These are phyloP conservation scores for Nitzschia inconspicua DNA, from an alignment of 108 stramenopile genomes.

Conservation along the genomic window DNA sequence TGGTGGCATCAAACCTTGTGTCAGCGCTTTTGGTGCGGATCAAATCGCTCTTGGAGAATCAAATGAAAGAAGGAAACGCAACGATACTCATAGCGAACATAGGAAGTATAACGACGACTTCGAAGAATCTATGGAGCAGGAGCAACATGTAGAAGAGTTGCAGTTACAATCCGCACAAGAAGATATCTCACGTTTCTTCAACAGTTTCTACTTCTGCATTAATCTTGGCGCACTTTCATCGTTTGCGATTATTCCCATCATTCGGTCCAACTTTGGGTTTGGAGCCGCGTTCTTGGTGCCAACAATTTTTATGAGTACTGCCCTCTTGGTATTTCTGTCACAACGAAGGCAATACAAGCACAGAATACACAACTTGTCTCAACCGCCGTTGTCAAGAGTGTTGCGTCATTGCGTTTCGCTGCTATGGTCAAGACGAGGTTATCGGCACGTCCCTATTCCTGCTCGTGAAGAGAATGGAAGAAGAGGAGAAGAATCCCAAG, in stretches of 20 bases:
- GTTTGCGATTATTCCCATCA: constrained; percentile 42
- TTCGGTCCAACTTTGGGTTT: constrained; percentile 43
- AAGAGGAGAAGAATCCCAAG: neutral
- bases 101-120: neutral
- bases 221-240: constrained; percentile 58
- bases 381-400: constrained; percentile 4
- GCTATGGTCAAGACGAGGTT: neutral
- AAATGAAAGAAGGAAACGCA: neutral
- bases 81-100: neutral
- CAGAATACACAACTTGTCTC: constrained; percentile 4
- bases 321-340: constrained; percentile 40
- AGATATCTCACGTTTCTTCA: no score
- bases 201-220: constrained; percentile 63
- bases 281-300: constrained; percentile 52
- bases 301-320: constrained; percentile 39
- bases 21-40: constrained; percentile 67
- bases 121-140: neutral
- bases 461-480: neutral
- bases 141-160: constrained; percentile 27
- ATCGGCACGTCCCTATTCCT: neutral
- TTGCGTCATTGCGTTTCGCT: neutral
- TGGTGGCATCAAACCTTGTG: constrained; percentile 83
- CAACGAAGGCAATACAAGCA: constrained; percentile 32
- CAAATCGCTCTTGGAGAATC: constrained; percentile 30
- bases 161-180: no score